Base-by-base conservation (phyloP, 768 basidiomycete genomes). In the Pluteus cervinus region DNA sequence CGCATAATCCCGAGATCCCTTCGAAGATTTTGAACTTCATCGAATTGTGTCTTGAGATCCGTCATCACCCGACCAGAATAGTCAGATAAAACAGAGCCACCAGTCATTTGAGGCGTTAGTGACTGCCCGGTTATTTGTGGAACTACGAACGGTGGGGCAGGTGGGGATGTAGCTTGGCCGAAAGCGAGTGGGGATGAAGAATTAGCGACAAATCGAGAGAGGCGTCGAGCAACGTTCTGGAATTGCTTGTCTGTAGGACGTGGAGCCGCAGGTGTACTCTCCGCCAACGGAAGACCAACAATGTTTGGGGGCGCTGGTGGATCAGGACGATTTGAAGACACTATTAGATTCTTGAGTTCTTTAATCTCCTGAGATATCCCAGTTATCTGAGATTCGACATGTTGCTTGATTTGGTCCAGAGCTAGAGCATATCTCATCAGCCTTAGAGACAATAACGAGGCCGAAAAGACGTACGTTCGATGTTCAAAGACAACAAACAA, bases 321-420 rank as follows among this genome's bases (percentile, higher is more conserved):
- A 5, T 73, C n/a, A 7, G 6, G 61, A 36, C 82, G 73, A 18
- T 74, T 68, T 44, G 60, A 69, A 43, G 57, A 66, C 17, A 69
- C 55, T 24, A 98, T 78, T 3, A 72, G 67, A 2, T 69, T 65
- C 50, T 79, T 82, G 48, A 98, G 73, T 28, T 98, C 93, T 48
- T 91, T 90, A 60, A 97, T 75, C 42, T 98, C 92, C 46, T 84
- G 82, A 21, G 88, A 79, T 12, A 99, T 66, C 0, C 66, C 66
- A 0, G 86, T 80, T 44, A 99, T 93, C 51, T 94, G 92, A 2
- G 78, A 52, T 52, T 99, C 94, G 48, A 99, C 93, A 55, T 99
- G 94, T 53, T 97, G 91, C 56, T 94, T 97, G 58, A 99, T 94
- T 57, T 98, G 94, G 60, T 99, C 93, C 38, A 98, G 80, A 16